Evolutionary conservation across 352 stramenopile species (phyloP).

Genomic region (Pythium utonaiense): DNA sequence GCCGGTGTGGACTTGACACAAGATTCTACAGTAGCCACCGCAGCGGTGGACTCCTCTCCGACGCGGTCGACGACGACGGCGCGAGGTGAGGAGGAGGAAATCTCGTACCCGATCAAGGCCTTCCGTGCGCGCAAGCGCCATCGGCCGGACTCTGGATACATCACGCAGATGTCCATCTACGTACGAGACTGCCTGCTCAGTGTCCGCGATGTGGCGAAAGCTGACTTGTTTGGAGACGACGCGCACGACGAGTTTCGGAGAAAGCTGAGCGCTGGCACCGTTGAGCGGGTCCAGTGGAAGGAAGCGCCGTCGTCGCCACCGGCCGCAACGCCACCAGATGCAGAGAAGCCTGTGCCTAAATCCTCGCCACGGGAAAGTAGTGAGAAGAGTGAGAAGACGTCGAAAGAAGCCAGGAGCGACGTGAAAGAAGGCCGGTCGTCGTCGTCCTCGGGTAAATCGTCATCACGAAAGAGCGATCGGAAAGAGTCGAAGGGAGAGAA

Average conservation of each 20-base stretch:
- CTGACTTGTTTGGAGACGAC: constrained; percentile 52
- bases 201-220: constrained; percentile 51
- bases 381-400: constrained; percentile 13
- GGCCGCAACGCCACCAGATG: constrained; percentile 2
- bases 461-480: constrained; percentile 11
- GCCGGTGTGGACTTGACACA: background rate
- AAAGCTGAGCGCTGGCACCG: constrained; percentile 51
- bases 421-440: constrained; percentile 19
- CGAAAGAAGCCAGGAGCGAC: constrained; percentile 24
- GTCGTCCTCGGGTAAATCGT: constrained; percentile 15
- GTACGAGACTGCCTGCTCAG: constrained; percentile 79
- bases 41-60: background rate
- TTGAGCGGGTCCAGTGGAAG: constrained; percentile 80
- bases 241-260: constrained; percentile 68
- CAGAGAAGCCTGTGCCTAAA: constrained; percentile 28
- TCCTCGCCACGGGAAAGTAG: constrained; percentile 5
- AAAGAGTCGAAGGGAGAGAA: constrained; percentile 16
- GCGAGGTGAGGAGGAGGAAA: constrained; percentile 24
- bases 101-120: constrained; percentile 68
- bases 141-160: constrained; percentile 78
- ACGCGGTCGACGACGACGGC: background rate
- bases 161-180: constrained; percentile 83
- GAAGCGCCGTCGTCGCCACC: constrained; percentile 38
- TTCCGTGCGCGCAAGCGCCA: constrained; percentile 73
- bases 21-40: background rate